phyloP scores from a whole-genome alignment of 192 early-diverging fungal species.

The Coemansia reversa region DNA sequence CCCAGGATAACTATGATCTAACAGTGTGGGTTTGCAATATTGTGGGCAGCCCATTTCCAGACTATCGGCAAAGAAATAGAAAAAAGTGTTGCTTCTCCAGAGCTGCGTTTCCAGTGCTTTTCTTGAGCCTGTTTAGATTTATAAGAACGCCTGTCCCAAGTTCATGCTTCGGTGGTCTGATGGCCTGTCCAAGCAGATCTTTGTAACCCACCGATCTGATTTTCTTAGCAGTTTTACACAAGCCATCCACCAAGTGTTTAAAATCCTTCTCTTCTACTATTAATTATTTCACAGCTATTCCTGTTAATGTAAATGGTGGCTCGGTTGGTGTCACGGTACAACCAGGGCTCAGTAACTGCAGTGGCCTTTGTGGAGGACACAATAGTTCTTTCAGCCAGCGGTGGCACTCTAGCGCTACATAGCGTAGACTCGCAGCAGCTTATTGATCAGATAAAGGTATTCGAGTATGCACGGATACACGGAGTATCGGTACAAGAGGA shows the following conservation, averaged over 20 bases:
- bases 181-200: no score
- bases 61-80: no score
- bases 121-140: no score
- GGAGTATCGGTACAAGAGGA: conserved; percentile 25
- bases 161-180: no score
- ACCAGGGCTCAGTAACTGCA: conserved; percentile 43
- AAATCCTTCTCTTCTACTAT: background rate
- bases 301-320: background rate
- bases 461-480: conserved; percentile 45
- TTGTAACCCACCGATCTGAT: no score
- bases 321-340: background rate
- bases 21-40: background rate
- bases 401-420: conserved; percentile 41
- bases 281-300: background rate
- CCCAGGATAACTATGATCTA: background rate
- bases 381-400: conserved; percentile 42
- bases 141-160: no score
- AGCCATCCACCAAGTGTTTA: background rate
- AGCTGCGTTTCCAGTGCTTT: no score
- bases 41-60: background rate
- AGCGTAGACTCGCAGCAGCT: conserved; percentile 10
- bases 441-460: conserved; percentile 10
- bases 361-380: conserved; percentile 41
- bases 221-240: no score
- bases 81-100: no score